Evolutionary conservation across 257 asterid species (phyloP).

Genomic region (Perilla frutescens): DNA sequence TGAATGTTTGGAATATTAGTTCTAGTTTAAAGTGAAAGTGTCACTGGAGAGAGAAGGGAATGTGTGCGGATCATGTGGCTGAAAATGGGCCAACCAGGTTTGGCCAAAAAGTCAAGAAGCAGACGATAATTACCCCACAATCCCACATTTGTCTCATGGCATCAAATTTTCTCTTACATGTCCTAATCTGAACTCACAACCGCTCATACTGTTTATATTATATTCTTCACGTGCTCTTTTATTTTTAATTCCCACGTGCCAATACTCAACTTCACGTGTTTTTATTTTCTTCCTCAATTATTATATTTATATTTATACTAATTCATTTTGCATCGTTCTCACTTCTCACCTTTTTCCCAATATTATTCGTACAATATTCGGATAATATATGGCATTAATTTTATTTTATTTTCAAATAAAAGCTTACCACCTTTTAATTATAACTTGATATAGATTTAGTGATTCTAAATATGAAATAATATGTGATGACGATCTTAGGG

Average conservation of each 20-base stretch:
- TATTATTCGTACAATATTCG: too few relatives aligned
- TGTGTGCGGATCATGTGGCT: constrained; percentile 10
- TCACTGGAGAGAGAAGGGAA: neutral
- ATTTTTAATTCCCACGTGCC: constrained; percentile 22
- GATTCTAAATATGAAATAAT: too few relatives aligned
- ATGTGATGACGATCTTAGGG: too few relatives aligned
- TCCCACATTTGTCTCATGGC: constrained; percentile 10
- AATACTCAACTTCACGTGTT: constrained; percentile 23
- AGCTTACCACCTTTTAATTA: too few relatives aligned
- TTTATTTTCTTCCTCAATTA: neutral
- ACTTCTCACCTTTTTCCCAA: too few relatives aligned
- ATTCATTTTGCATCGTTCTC: too few relatives aligned
- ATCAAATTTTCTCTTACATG: neutral
- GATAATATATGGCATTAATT: too few relatives aligned
- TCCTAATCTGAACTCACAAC: neutral
- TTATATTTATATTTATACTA: too few relatives aligned
- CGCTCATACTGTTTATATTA: neutral
- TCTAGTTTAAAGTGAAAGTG: neutral
- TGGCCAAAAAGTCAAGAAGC: constrained; percentile 19
- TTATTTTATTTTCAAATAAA: too few relatives aligned
- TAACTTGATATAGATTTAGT: too few relatives aligned
- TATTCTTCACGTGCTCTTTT: constrained; percentile 27
- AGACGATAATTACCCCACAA: constrained; percentile 22
- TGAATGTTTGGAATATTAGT: too few relatives aligned
- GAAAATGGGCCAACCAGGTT: too few relatives aligned